Conservation (phyloP, 768 basidiomycete species). For the Auricularia sp. region DNA sequence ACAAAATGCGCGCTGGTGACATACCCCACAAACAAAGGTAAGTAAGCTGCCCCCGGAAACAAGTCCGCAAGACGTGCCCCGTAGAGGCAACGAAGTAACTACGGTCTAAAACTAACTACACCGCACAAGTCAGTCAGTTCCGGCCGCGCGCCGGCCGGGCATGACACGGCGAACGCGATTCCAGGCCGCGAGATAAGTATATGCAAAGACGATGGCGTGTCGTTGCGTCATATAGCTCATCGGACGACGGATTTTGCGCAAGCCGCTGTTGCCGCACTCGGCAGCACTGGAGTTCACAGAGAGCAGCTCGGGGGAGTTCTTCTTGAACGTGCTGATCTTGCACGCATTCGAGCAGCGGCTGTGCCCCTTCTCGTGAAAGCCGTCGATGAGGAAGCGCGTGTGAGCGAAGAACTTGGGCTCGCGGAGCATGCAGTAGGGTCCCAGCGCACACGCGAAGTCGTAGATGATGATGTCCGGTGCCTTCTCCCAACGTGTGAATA, state of each 20-base stretch:
- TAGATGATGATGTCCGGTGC: constrained; percentile 23
- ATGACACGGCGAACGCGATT: too few relatives aligned
- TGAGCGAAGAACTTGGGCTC: constrained; percentile 23
- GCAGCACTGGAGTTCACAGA: constrained; percentile 26
- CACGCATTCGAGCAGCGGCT: constrained; percentile 22
- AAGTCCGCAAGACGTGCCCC: too few relatives aligned
- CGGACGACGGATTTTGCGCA: constrained; percentile 19
- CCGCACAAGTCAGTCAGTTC: too few relatives aligned
- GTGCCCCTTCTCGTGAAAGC: constrained; percentile 25
- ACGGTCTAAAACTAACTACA: too few relatives aligned
- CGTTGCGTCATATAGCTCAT: constrained; percentile 24
- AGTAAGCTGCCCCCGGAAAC: too few relatives aligned
- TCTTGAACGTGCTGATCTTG: constrained; percentile 21
- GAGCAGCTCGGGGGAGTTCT: constrained; percentile 17
- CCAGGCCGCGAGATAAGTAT: constrained; percentile 8
- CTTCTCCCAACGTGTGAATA: constrained; percentile 23
- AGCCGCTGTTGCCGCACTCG: constrained; percentile 25
- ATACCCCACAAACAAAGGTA: too few relatives aligned
- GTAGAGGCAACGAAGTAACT: too few relatives aligned
- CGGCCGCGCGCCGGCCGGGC: too few relatives aligned
- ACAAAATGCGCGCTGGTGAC: too few relatives aligned
- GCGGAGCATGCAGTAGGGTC: constrained; percentile 23
- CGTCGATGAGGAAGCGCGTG: constrained; percentile 26
- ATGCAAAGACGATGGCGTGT: constrained; percentile 18
- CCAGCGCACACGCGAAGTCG: constrained; percentile 25